Percentiles rank a stretch among this genome's conserved stretches.
Conservation (phyloP, 108 stramenopile genomes). For the Craspedostauros australis region DNA sequence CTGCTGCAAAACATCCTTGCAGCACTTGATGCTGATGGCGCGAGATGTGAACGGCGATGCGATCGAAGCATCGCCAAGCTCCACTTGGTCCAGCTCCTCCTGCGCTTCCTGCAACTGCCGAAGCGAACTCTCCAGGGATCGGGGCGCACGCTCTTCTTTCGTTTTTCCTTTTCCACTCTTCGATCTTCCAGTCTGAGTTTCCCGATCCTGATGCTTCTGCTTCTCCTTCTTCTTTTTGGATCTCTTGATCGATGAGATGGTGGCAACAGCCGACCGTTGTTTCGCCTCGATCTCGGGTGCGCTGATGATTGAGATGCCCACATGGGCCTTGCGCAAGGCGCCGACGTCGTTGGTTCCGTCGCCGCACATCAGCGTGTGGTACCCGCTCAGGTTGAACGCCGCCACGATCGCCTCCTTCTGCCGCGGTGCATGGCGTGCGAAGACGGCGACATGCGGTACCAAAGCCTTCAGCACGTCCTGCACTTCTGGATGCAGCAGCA, state of each 20-base stretch:
- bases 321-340: constrained; percentile 92
- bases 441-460: constrained; percentile 81
- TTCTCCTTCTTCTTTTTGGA: constrained; percentile 38
- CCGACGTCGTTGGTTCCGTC: constrained; percentile 99
- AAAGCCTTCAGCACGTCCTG: constrained; percentile 47
- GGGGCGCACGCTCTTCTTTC: constrained; percentile 21
- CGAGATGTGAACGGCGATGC: constrained; percentile 97
- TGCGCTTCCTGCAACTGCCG: constrained; percentile 71
- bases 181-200: neutral
- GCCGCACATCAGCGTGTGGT: constrained; percentile 92
- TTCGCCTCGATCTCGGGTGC: constrained; percentile 88
- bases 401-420: constrained; percentile 94
- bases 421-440: constrained; percentile 91
- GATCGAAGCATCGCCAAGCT: constrained; percentile 95
- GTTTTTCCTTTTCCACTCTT: constrained; percentile 16
- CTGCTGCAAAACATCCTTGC: constrained; percentile 86
- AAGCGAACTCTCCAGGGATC: constrained; percentile 41
- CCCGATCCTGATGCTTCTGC: constrained; percentile 20
- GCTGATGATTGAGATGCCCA: constrained; percentile 94
- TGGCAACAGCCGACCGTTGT: constrained; percentile 47
- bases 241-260: constrained; percentile 40
- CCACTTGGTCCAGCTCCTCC: constrained; percentile 56
- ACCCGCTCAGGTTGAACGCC: constrained; percentile 82
- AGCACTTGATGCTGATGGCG: constrained; percentile 74
- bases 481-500: constrained; percentile 54